Base-by-base conservation (phyloP, 2,329 filamentous ascomycete genomes). In the Pseudogymnoascus sp. region DNA sequence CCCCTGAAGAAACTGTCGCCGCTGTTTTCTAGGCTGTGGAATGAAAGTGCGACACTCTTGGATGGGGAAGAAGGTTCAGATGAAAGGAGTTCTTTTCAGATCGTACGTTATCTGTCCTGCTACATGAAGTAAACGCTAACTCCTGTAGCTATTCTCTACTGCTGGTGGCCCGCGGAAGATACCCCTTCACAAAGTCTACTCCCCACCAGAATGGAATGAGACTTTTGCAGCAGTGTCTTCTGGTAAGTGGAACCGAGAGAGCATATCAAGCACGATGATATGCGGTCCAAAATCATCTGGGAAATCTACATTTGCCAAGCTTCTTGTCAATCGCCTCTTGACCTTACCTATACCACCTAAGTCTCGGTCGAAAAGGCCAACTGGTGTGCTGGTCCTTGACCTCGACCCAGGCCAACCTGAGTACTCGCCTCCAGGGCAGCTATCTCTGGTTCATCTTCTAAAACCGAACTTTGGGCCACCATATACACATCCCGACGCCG, bases 341-440 rank as follows among this genome's bases (percentile, higher is more conserved):
- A 66, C 61, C 64, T 62, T 7, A 64, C 67, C 50, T 61, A 41
- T 4, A 59, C 62, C 30, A 63, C 63, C 67, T 66, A 68, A 66
- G 66, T 66, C 37, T 38, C 62, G 9, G 5, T 35, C 12, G 11
- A 36, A 64, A 50, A 67, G 63, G 43, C 63, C 62, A 18, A 59
- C 61, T 6, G 71, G 68, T 18, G 73, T 58, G 76, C 87, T 25
- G 80, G 78, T 60, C 76, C 78, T 94, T 6, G 90, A 94, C 66
- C 77, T 93, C 8, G 89, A 94, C 69, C 87, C 88, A 0, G 87
- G 86, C 0, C 89, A 91, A 68, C 88, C 89, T 2, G 89, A 92
- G 69, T 91, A 88, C 70, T 82, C 82, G 0, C 80, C 86, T 1
- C 82, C 86, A 0, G 89, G 89, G 0, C 84, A 87, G 12, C 69